These are phyloP conservation scores for Styphnolobium japonicum DNA, from an alignment of 306 rosid species.

Conservation along the genomic window DNA sequence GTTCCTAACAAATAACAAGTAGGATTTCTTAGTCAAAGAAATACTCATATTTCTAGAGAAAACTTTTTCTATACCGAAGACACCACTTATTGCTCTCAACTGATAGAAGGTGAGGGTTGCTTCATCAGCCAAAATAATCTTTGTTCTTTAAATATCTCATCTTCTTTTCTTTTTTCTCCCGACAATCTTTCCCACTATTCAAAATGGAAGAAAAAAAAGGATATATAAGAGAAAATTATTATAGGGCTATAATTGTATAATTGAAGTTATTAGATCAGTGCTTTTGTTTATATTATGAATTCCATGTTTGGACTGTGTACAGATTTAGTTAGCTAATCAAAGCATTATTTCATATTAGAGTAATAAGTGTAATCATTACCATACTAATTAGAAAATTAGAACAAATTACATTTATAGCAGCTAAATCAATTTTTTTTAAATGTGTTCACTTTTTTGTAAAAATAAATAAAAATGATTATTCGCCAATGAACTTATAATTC, in stretches of 20 bases:
- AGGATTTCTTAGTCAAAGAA: constrained; percentile 37
- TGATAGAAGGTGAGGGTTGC: constrained; percentile 43
- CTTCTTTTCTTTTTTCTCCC: neutral
- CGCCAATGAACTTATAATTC: too few species aligned
- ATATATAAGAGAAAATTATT: neutral
- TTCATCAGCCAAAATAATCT: constrained; percentile 51
- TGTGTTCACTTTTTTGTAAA: too few species aligned
- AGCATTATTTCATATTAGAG: too few species aligned
- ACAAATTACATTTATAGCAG: too few species aligned
- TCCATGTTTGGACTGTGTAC: neutral
- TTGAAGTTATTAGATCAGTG: too few species aligned
- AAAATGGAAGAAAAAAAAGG: neutral
- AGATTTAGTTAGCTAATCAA: neutral
- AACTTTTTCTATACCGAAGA: constrained; percentile 24
- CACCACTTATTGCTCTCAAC: constrained; percentile 40
- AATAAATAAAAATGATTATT: too few species aligned
- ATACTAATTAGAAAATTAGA: too few species aligned
- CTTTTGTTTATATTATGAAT: neutral
- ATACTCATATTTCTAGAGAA: constrained; percentile 10
- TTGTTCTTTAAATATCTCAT: constrained; percentile 24
- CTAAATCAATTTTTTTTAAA: too few species aligned
- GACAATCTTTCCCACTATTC: neutral
- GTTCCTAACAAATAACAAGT: constrained; percentile 23
- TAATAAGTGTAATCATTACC: too few species aligned
- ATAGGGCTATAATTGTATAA: neutral